Evolutionary conservation across 192 early-diverging fungal species (phyloP), one percentile per base, ranked within the genome.

Genomic region (Backusella tuberculispora): DNA sequence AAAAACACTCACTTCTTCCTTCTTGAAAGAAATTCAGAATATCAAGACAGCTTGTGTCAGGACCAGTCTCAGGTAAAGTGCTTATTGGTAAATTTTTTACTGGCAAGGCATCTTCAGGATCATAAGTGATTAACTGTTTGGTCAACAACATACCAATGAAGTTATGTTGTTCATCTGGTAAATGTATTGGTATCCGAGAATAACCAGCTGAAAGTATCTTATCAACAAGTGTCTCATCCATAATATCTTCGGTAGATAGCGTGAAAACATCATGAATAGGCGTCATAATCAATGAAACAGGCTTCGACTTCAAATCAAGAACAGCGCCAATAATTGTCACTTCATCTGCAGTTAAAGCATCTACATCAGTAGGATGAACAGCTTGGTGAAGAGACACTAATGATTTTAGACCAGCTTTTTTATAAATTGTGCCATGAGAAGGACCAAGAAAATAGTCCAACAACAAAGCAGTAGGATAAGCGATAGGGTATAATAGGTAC

Each of bases 371-470:
- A n/a, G 63, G 14, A 38, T 89, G 85, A 8, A 86, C 86, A 0
- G 87, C 71, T 74, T 91, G 90, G 75, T 92, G 91, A 21, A 95
- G 82, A 21, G 90, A 90, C 3, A 95, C 93, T 9, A 95, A 82
- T 26, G 92, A 91, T 75, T 93, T 93, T 3, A 95, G 84, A 66
- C 85, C 85, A 13, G 90, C 87, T 72, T 90, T 89, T 45, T 92
- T 88, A 77, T 97, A 98, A 15, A 94, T 89, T 13, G 92, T 93
- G 48, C 96, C 95, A 71, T 95, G 92, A 71, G 90, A 87, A 40
- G 93, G 87, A 0, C 97, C 97, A 43, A 99, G 73, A 53, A 94
- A 84, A 44, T 82, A 91, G 79, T 99, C 97, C 46, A 99, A 85
- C 2, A 97, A 78, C 73, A 88, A 76, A 10, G 96, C 92, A 45